Evolutionary conservation across 208 protist species (phyloP).

Genomic region (Acanthamoeba rhysodes): DNA sequence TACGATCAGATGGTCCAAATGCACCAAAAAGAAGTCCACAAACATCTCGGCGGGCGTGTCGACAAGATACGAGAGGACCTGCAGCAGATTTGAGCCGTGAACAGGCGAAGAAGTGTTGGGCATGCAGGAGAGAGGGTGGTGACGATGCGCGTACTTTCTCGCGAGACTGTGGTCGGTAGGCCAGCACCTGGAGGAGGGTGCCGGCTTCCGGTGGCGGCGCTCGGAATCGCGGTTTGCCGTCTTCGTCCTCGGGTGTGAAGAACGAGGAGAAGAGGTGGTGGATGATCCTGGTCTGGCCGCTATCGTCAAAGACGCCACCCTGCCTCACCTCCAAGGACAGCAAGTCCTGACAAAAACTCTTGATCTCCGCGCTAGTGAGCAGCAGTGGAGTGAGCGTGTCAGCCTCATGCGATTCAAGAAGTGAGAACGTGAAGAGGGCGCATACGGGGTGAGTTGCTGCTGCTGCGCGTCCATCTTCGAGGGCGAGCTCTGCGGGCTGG

Average conservation of each 20-base stretch:
- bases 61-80: constrained; percentile 48
- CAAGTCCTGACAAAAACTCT: constrained; percentile 8
- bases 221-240: constrained; percentile 39
- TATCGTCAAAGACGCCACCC: constrained; percentile 60
- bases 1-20: constrained; percentile 36
- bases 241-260: constrained; percentile 22
- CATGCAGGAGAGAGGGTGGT: too few species aligned
- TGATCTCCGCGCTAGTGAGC: neutral
- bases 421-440: neutral
- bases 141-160: neutral
- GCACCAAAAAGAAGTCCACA: constrained; percentile 51
- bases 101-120: too few species aligned
- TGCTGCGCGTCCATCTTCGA: neutral
- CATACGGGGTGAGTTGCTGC: neutral
- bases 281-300: constrained; percentile 59
- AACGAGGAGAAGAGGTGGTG: constrained; percentile 48
- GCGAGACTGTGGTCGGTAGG: constrained; percentile 26
- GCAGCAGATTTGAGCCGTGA: neutral
- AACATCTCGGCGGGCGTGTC: constrained; percentile 45
- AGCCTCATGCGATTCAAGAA: neutral
- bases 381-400: neutral
- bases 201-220: constrained; percentile 36
- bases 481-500: neutral
- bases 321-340: constrained; percentile 34
- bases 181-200: constrained; percentile 28